Evolutionary conservation across 108 stramenopile species (phyloP), one percentile per base, ranked within the genome.

Genomic region (Licmophora abbreviata): DNA sequence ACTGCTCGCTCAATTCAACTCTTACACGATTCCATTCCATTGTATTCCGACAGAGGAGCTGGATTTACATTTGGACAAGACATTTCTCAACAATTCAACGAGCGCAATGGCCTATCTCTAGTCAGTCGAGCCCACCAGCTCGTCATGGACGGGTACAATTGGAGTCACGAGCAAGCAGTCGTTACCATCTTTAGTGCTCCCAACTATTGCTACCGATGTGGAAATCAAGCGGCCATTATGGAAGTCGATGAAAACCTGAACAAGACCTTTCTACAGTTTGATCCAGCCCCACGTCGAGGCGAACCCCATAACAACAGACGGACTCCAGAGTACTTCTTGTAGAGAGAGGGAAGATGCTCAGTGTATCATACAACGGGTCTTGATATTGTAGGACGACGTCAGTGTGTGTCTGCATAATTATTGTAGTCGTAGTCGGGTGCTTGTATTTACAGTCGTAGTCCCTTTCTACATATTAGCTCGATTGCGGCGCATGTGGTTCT

Each of bases 141-240:
- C 40, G 93, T 94, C 17, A 94, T 94, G 92, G 90, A 94, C 37
- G 98, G 98, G 9, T 97, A 96, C 59, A 95, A 95, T 69, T 96
- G 95, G 98, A 82, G 85, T 55, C 96, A 97, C 61, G 84, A 92
- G 34, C 83, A 73, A 65, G 85, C 83, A 51, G 93, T 97, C 30
- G 95, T 99, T 23, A 99, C 98, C 2, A 92, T 99, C 28, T 99
- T 96, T 60, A 85, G 83, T 37, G 98, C 98, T 11, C 98, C 98
- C 44, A 99, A 99, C 69, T 99, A 99, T 67, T 99, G 98, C 65
- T 97, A 99, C 70, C 77, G 96, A 28, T 97, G 96, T 66, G 98
- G 98, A 11, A 99, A 99, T 69, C 93, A 95, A 63, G 98, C 95
- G 1, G 98, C 96, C 21, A 97, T 99, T 42, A 95, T 99, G 93